Percentiles rank a stretch among this genome's conserved stretches.
Conservation (phyloP, 2,329 filamentous ascomycete genomes). For the Cordyceps militaris region DNA sequence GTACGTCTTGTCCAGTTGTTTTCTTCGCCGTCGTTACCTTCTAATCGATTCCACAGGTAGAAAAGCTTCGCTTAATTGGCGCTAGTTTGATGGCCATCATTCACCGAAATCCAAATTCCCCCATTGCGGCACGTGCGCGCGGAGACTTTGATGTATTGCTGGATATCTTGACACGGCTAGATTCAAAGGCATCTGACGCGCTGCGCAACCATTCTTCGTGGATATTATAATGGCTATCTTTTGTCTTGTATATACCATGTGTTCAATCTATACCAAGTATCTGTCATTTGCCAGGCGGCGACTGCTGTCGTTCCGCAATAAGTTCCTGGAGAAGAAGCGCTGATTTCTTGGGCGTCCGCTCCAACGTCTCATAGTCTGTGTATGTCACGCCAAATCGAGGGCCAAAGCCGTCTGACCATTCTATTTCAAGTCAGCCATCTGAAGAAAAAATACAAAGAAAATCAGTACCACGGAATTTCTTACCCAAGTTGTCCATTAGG, state of each 20-base stretch:
- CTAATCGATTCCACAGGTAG: conserved; percentile 23
- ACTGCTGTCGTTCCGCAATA: conserved; percentile 18
- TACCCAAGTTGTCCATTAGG: conserved; percentile 30
- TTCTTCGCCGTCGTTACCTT: background rate
- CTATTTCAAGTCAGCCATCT: conserved; percentile 8
- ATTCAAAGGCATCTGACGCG: conserved; percentile 37
- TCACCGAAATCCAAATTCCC: conserved; percentile 30
- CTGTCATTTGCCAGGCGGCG: background rate
- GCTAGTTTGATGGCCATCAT: conserved; percentile 32
- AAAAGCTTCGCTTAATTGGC: conserved; percentile 34
- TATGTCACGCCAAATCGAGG: conserved; percentile 32
- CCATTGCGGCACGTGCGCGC: conserved; percentile 30
- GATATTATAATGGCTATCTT: background rate
- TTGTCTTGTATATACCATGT: background rate
- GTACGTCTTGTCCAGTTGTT: conserved; percentile 20
- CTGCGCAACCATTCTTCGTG: conserved; percentile 25
- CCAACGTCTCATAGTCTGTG: conserved; percentile 30
- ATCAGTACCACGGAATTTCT: conserved; percentile 4
- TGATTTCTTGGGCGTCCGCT: conserved; percentile 32
- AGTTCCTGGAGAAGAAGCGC: conserved; percentile 24
- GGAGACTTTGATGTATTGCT: conserved; percentile 33
- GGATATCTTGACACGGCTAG: conserved; percentile 33
- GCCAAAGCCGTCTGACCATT: conserved; percentile 33
- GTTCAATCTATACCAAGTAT: background rate
- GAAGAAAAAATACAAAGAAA: background rate